Base-by-base conservation (phyloP, 495 filamentous ascomycete species). In the Penicillium salamii region DNA sequence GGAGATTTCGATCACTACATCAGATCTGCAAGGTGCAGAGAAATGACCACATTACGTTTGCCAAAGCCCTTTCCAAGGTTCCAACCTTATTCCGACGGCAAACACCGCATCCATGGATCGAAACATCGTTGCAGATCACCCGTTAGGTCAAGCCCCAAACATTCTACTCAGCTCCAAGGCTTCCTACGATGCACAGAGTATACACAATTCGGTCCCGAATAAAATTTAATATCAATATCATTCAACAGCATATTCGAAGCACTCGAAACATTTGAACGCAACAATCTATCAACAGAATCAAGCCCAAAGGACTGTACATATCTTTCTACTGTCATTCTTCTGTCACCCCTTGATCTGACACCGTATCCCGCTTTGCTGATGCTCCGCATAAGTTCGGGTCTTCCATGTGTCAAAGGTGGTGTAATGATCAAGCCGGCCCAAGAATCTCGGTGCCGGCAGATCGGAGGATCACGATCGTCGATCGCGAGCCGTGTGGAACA, bases 371-470 rank as follows among this genome's bases (percentile, higher is more conserved):
- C 18, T 24, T 32, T 40, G 46, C 46, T 48, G 18, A 17, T 29
- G 34, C 45, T 23, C 35, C 46, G 46, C 46, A 40, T 48, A 33
- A 48, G 36, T 40, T 40, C 36, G 28, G 46, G 46, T 39, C 35
- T 20, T 40, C 17, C 19, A 11, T 35, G 36, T 40, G 36, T 40
- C 28, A 38, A 39, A 28, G 45, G n/a, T 17, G 19, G 36, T 29
- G 29, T 23, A 39, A 39, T 18, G 18, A 48, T 9, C 21, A n/a
- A 13, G 12, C 7, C 32, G 37, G 26, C 15, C 33, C 34, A 48
- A 15, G n/a, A 15, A 29, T 5, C 23, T 29, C 8, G 11, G 14
- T 35, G 21, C 13, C 9, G n/a, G 18, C 15, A 35, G 8, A 21
- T 23, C 26, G 12, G 32, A 23, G 38, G 23, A 24, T 13, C 26